A percentile compares a stretch with the other conserved stretches of the same genome.
These are phyloP conservation scores for Rhodotorula graminis DNA, from an alignment of 768 basidiomycete genomes.

Conservation along the genomic window DNA sequence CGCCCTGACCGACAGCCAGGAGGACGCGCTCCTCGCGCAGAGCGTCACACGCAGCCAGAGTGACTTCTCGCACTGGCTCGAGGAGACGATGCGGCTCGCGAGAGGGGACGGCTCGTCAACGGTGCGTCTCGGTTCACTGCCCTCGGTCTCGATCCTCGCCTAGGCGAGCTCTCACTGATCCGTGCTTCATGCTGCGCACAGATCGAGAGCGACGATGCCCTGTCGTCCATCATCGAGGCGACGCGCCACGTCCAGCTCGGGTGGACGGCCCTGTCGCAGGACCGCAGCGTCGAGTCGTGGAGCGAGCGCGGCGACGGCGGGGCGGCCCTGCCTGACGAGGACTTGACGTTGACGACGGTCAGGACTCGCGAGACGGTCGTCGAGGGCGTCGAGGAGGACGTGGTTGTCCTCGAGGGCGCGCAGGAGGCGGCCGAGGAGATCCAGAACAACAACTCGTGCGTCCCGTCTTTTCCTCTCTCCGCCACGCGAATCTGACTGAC, in stretches of 20 bases:
- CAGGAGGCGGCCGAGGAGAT: background rate
- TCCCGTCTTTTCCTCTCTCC: background rate
- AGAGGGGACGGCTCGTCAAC: slow-evolving; percentile 1
- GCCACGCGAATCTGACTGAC: rapidly evolving
- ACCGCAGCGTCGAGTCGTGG: background rate
- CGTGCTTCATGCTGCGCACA: background rate
- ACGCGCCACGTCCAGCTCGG: background rate
- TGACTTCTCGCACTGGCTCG: slow-evolving; percentile 26
- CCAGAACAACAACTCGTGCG: background rate
- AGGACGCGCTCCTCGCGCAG: background rate
- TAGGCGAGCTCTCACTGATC: too few relatives aligned
- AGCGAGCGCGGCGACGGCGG: background rate
- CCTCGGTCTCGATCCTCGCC: too few relatives aligned
- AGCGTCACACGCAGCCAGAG: slow-evolving; percentile 23
- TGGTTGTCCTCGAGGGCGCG: background rate
- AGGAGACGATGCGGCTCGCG: slow-evolving; percentile 12
- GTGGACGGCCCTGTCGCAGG: background rate
- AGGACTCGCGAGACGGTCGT: background rate
- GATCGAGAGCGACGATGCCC: slow-evolving; percentile 25
- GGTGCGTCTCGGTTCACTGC: slow-evolving; percentile 2
- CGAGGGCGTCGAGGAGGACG: background rate
- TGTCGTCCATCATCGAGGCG: slow-evolving; percentile 25
- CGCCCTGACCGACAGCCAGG: slow-evolving; percentile 26
- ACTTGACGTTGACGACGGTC: background rate
- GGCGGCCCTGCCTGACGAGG: background rate